Base-by-base conservation (phyloP, 805 yeast species). In the Nakazawaea anatomiae region DNA sequence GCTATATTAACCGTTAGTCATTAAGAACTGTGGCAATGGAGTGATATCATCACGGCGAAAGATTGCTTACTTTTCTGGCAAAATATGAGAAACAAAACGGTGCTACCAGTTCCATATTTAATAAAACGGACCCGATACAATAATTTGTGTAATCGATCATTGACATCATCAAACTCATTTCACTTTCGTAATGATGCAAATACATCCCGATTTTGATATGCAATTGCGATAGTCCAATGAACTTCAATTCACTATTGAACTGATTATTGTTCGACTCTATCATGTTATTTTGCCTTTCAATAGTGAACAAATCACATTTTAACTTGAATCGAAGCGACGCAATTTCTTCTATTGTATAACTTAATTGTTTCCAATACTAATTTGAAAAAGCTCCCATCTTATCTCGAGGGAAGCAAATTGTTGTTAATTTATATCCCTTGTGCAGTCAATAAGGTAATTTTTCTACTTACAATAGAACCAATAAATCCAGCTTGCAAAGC, bases 11-110 rank as follows among this genome's bases (percentile, higher is more conserved):
- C 6, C 29, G 39, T 25, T 59, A 54, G 44, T 55, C 60, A 9
- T 2, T 18, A 3, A 18, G 25, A 18, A 18, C 3, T 18, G 3
- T 18, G 25, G 25, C 25, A 3, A 18, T 18, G 25, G 25, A 18
- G 25, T 18, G 25, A 18, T 18, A 18, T 18, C 25, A 18, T 18
- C 25, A 18, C 25, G 25, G 25, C 25, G 25, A 31, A 25, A 53
- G 52, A 35, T 53, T 56, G 7, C 65, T 25, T 50, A 46, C 14
- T 35, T 47, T 42, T 60, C 55, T 7, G 52, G 57, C 8, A 51
- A 58, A 50, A 51, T 55, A 60, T 8, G 67, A 63, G 41, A 66
- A 65, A 12, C 59, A 58, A 28, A 68, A 44, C 1, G 72, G 72
- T n/a, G 55, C 52, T 4, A 39, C 32, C 4, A 42, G n/a, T 43